Evolutionary conservation across 306 rosid species (phyloP), one percentile per base, ranked within the genome.

Genomic region (Leucaena leucocephala): DNA sequence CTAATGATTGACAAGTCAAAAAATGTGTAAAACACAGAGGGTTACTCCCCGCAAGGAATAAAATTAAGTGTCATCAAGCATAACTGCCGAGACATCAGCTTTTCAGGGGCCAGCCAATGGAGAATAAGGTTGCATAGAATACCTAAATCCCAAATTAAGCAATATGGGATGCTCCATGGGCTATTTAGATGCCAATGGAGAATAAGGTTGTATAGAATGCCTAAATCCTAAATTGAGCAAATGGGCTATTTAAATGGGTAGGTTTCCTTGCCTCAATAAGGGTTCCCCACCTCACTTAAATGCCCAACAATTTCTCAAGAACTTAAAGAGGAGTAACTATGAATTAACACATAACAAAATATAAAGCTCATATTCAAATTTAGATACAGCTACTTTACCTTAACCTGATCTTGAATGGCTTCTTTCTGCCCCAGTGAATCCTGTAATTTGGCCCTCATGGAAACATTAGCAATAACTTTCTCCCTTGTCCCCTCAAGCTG

Each of bases 401-500:
- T 91, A 82, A 91, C 98, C 80, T 91, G 96, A 77, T 86, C 99
- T 76, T 91, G 93, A 82, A 96, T 88, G 76, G 80, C 83, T 55
- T 89, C 94, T 87, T 88, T 90, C 44, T 85, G 93, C 76, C 89
- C 93, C 77, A 96, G 72, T 34, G 45, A 48, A 96, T 92, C 97
- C 82, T 94, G 95, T 78, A 94, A 49, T 91, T 93, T 91, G 55
- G 98, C 89, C 83, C 96, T 91, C 90, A 80, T 64, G 75, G 97
- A 88, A 77, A 91, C 94, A 83, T 93, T 91, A 39, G 98, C 97
- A 74, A 90, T 33, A 81, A 96, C 99, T 59, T 91, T 85, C 54
- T 87, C 92, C 89, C 98, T 90, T 57, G 99, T 96, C 72, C 91
- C 92, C 83, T 96, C 99, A 74, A 96, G 96, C 81, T 90, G 97